phyloP scores from a whole-genome alignment of 257 asterid species.

The Fraxinus cuspidata region DNA sequence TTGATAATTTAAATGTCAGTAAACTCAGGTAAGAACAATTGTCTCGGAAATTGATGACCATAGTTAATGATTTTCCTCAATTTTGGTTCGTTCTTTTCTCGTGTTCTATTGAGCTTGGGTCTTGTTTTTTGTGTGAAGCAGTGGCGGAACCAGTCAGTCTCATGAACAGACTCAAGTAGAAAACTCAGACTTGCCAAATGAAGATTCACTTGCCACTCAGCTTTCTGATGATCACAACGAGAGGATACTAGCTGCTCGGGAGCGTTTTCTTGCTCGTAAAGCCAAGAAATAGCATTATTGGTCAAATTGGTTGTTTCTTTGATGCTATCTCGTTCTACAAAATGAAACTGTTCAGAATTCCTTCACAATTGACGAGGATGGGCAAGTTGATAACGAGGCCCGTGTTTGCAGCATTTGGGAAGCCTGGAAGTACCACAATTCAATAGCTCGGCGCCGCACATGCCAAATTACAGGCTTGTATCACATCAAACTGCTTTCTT shows the following conservation, averaged over 20 bases:
- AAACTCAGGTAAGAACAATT: constrained; percentile 62
- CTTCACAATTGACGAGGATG: not conserved
- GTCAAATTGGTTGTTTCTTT: not conserved
- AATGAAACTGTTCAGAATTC: not conserved
- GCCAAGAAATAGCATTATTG: not conserved
- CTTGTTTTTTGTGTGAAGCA: not conserved
- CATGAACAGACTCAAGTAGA: not conserved
- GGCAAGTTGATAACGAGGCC: not conserved
- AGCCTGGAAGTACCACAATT: not conserved
- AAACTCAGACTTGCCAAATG: not conserved
- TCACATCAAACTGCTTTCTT: not conserved
- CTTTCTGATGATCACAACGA: not conserved
- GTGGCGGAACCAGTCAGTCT: not conserved
- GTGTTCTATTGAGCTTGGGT: constrained; percentile 9
- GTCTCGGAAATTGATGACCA: not conserved
- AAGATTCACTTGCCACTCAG: not conserved
- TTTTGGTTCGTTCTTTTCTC: not conserved
- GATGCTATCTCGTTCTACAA: not conserved
- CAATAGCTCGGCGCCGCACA: not conserved
- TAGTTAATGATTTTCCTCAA: not conserved
- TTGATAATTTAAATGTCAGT: constrained; percentile 57
- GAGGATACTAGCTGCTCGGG: not conserved
- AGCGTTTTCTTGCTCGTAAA: constrained; percentile 3
- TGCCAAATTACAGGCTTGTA: not conserved
- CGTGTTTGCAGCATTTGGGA: not conserved